These are phyloP conservation scores for Coelastrella sp. DNA, from an alignment of 139 green algal species.

Conservation along the genomic window DNA sequence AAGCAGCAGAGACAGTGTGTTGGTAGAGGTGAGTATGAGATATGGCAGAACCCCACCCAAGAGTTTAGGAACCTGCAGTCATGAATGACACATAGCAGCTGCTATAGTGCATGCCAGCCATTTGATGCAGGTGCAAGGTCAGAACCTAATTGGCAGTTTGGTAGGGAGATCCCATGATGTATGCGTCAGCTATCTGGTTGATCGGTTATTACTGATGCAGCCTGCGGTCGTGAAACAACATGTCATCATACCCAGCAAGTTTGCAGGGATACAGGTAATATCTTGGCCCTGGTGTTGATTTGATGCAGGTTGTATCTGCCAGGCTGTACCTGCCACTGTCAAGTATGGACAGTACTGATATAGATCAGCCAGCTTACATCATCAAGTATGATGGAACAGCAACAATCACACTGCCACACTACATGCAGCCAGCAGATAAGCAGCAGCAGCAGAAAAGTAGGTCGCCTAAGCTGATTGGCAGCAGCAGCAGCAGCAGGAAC, in stretches of 20 bases:
- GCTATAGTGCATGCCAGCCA: no score
- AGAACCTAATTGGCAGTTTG: neutral
- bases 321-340: conserved; percentile 38
- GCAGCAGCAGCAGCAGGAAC: conserved; percentile 23
- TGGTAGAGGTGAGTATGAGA: conserved; percentile 43
- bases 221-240: no score
- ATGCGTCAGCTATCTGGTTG: no score
- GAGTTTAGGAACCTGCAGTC: no score
- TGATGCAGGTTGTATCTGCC: conserved; percentile 31
- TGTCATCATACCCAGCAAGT: no score
- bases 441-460: conserved; percentile 4
- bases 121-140: no score
- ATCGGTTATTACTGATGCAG: no score
- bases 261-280: no score
- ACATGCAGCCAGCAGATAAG: conserved; percentile 14
- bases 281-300: no score
- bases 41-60: no score
- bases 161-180: no score
- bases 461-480: neutral
- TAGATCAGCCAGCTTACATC: conserved; percentile 34
- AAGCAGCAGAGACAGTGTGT: conserved; percentile 36
- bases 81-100: neutral
- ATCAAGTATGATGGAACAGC: conserved; percentile 3
- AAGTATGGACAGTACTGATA: conserved; percentile 29
- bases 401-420: conserved; percentile 4